Evolutionary conservation across 257 asterid species (phyloP), one percentile per base, ranked within the genome.

Genomic region (Leptodermis oblonga): DNA sequence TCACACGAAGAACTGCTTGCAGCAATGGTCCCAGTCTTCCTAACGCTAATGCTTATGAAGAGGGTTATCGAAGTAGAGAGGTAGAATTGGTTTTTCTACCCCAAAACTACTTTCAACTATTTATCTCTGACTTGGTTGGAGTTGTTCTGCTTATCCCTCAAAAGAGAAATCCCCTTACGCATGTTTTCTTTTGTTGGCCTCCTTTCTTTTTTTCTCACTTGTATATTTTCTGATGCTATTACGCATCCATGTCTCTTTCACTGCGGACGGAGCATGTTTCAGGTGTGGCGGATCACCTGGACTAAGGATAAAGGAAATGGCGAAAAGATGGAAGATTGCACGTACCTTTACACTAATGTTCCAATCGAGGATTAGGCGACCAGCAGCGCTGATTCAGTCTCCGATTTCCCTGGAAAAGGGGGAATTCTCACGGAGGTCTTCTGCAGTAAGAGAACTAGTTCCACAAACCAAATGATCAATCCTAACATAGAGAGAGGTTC

Each of bases 21-120:
- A 74, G 96, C 99, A 71, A 86, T 90, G 96, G 99, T 94, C 60
- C 99, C 99, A 0, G 86, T 89, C 43, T 94, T 94, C 85, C 82
- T 94, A 76, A 84, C 96, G 53, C 82, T 94, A 52, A 94, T 91
- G 99, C 96, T 94, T 67, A 91, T 90, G 51, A 94, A 94, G 84
- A 84, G 99, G 82, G 90, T 81, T 51, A 69, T 85, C 72, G 79
- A 81, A 42, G 85, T 86, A 60, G 90, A 89, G 71, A 87, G 97
- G 97, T 90, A 83, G 33, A 6, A 5, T 69, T 70, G 73, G 61
- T 62, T 72, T 73, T 59, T 39, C 65, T 53, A 28, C 60, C 31
- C 36, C n/a, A 17, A 62, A 43, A 41, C 66, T 71, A 3, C 70
- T 52, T 34, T 52, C 59, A 51, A 43, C 39, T 30, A 51, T 25